Evolutionary conservation across 768 basidiomycete species (phyloP).

Genomic region (Lenzites betulinus): DNA sequence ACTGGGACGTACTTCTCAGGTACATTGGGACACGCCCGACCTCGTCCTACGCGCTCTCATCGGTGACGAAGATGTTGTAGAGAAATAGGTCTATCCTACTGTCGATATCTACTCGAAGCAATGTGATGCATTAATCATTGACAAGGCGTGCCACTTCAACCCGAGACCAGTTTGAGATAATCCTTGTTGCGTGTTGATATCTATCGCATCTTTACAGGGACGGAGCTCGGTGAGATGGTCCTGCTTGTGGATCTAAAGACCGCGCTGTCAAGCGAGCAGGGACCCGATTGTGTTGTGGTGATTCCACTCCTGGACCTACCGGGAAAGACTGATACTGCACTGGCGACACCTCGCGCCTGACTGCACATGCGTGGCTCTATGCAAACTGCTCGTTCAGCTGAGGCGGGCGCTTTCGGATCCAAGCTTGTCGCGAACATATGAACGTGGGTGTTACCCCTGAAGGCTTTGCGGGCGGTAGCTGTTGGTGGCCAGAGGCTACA

Average conservation of each 20-base stretch:
- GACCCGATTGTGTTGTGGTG: neutral
- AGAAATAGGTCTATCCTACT: neutral
- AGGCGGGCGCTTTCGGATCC: neutral
- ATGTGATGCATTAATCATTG: no score
- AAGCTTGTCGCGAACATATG: neutral
- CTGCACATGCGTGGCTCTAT: neutral
- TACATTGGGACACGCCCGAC: constrained; percentile 14
- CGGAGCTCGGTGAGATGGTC: neutral
- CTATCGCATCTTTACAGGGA: no score
- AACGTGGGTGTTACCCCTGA: no score
- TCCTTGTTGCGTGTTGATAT: no score
- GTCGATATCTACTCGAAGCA: no score
- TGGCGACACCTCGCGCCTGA: neutral
- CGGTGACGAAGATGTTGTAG: neutral
- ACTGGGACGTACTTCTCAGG: neutral
- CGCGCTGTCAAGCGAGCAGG: neutral
- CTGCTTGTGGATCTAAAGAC: neutral
- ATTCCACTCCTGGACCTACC: neutral
- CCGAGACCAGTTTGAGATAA: no score
- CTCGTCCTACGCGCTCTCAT: constrained; percentile 5
- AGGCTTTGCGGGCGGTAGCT: neutral
- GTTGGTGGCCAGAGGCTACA: no score
- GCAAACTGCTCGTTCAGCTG: neutral
- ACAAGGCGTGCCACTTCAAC: no score
- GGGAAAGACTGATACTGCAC: neutral